A percentile compares a stretch with the other conserved stretches of the same genome.
Conservation (phyloP, 345 rosid species). For the Linum tenue region DNA sequence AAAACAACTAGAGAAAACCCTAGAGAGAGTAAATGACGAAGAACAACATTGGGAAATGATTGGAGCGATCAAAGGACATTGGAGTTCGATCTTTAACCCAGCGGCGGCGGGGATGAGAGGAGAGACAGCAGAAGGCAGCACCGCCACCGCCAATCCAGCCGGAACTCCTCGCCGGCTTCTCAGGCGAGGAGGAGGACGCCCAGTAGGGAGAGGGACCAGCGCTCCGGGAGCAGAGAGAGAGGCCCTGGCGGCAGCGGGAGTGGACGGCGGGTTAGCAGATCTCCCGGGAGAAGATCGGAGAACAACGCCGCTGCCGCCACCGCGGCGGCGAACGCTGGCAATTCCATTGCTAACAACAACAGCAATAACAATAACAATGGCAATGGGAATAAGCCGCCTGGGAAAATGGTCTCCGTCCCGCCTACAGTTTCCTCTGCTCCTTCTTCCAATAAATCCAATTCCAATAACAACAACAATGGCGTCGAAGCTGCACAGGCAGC, state of each 20-base stretch:
- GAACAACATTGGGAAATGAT: no score
- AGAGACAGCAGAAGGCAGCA: conserved; percentile 10
- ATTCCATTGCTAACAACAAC: conserved; percentile 13
- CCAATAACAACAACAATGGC: conserved; percentile 36
- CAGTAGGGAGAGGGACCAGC: conserved; percentile 77
- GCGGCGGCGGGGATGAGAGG: conserved; percentile 19
- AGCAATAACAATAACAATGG: conserved; percentile 7
- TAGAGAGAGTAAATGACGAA: conserved; percentile 14
- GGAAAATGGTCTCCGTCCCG: conserved; percentile 74
- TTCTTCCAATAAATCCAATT: conserved; percentile 12
- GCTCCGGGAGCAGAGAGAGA: conserved; percentile 50
- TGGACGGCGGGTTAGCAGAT: conserved; percentile 68
- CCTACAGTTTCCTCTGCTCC: conserved; percentile 38
- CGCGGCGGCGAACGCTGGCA: not conserved
- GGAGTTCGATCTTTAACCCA: conserved; percentile 53
- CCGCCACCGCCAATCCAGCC: conserved; percentile 42
- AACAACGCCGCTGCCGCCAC: conserved; percentile 23
- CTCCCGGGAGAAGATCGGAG: conserved; percentile 76
- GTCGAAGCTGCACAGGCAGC: conserved; percentile 6
- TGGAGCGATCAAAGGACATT: no score
- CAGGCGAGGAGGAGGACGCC: conserved; percentile 86
- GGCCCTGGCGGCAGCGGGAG: conserved; percentile 22
- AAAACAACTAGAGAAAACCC: no score
- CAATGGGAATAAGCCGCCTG: conserved; percentile 35
- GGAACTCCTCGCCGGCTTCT: conserved; percentile 26